Conservation (phyloP, 768 basidiomycete genomes). For the Phylloporus sp. region DNA sequence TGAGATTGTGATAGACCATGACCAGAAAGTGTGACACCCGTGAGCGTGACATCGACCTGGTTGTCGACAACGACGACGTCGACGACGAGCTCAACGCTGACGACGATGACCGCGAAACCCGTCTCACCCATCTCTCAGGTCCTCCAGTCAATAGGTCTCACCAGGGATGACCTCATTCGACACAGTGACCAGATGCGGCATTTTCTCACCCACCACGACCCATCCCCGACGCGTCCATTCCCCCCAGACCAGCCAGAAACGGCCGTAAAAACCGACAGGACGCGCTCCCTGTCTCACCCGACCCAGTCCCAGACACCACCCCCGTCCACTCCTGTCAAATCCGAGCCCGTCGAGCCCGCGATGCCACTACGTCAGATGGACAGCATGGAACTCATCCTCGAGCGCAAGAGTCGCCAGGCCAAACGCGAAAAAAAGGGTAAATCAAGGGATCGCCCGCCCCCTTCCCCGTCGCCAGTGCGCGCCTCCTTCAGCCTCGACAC, state of each 20-base stretch:
- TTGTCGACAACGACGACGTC: constrained; percentile 19
- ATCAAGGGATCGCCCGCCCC: constrained; percentile 46
- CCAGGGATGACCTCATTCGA: constrained; percentile 66
- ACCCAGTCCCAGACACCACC: constrained; percentile 33
- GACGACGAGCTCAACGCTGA: constrained; percentile 21
- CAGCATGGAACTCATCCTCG: constrained; percentile 74
- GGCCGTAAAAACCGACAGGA: constrained; percentile 38
- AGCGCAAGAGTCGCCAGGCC: constrained; percentile 56
- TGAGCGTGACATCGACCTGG: constrained; percentile 20
- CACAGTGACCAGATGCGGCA: constrained; percentile 78
- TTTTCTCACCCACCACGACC: constrained; percentile 58
- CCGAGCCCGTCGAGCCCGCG: constrained; percentile 49
- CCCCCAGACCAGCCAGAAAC: constrained; percentile 31
- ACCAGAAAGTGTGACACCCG: constrained; percentile 19
- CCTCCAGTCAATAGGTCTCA: constrained; percentile 65
- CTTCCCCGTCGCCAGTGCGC: constrained; percentile 50
- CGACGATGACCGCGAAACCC: constrained; percentile 30
- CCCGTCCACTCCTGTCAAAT: constrained; percentile 59
- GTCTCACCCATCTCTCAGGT: constrained; percentile 70
- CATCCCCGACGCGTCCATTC: constrained; percentile 42
- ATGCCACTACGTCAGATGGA: constrained; percentile 56
- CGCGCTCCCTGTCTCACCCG: constrained; percentile 44
- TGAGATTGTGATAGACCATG: constrained; percentile 86
- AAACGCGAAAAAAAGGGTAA: constrained; percentile 46
- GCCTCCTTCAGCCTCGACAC: constrained; percentile 43